phyloP scores from a whole-genome alignment of 208 protist species.

The Porcisia hertigi region DNA sequence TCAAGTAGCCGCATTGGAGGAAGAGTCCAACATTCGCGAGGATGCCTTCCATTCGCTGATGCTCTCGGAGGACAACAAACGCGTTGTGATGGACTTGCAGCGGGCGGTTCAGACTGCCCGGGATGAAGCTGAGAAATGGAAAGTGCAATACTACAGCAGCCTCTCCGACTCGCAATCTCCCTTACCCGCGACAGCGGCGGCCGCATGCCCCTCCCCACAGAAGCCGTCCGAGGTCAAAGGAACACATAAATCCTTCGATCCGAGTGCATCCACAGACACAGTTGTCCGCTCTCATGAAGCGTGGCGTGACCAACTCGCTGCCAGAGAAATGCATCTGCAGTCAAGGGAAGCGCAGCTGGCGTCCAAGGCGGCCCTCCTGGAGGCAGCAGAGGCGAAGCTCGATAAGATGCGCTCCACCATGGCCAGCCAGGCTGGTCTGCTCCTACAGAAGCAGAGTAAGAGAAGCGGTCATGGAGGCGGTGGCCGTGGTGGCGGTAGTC shows the following conservation, averaged over 20 bases:
- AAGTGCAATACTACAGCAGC: conserved; percentile 37
- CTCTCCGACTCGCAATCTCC: background rate
- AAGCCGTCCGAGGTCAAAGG: background rate
- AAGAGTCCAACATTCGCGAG: conserved; percentile 64
- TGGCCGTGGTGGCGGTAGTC: conserved; percentile 7
- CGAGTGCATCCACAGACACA: background rate
- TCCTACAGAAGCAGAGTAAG: conserved; percentile 39
- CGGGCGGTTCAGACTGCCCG: conserved; percentile 38
- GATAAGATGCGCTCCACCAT: conserved; percentile 66
- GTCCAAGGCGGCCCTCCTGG: conserved; percentile 40
- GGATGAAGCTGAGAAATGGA: conserved; percentile 59
- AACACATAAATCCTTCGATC: background rate
- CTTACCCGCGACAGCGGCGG: background rate
- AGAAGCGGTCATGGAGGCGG: background rate
- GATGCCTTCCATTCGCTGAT: conserved; percentile 63
- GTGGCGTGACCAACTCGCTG: conserved; percentile 24
- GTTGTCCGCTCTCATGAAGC: conserved; percentile 5
- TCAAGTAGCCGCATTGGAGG: conserved; percentile 48
- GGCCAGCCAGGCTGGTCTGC: conserved; percentile 56
- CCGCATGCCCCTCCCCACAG: background rate
- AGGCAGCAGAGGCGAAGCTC: conserved; percentile 50
- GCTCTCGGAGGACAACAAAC: conserved; percentile 68
- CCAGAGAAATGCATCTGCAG: conserved; percentile 17
- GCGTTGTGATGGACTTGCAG: conserved; percentile 58
- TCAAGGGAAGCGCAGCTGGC: conserved; percentile 33